These are phyloP conservation scores for Agaricales sp. DNA, from an alignment of 1,284 basidiomycete genomes.

Conservation along the genomic window DNA sequence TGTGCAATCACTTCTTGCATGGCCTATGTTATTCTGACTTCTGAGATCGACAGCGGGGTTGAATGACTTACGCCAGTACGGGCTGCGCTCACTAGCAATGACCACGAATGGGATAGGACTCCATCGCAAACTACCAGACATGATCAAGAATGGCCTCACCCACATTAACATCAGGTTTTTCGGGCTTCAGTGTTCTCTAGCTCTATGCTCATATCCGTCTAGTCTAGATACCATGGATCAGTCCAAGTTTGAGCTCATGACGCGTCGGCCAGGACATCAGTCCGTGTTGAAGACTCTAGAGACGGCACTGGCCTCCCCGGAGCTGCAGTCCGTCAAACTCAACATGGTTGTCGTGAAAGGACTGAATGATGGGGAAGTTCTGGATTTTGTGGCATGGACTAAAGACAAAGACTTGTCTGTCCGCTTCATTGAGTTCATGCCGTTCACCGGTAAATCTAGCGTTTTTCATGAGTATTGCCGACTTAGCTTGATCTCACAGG, in stretches of 20 bases:
- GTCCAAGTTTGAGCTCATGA: conserved; percentile 82
- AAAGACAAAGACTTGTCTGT: conserved; percentile 55
- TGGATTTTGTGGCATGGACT: conserved; percentile 73
- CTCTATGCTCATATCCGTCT: conserved; percentile 6
- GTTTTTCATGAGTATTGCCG: conserved; percentile 7
- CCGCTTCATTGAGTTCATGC: conserved; percentile 92
- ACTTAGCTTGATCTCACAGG: conserved; percentile 30
- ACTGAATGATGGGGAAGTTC: conserved; percentile 71
- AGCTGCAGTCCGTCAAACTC: conserved; percentile 58
- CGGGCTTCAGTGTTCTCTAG: not conserved
- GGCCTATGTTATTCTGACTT: conserved; percentile 11
- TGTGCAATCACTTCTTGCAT: conserved; percentile 14
- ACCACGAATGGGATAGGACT: conserved; percentile 78
- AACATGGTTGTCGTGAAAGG: conserved; percentile 80
- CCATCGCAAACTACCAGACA: conserved; percentile 56
- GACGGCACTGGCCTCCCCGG: conserved; percentile 40
- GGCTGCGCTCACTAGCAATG: conserved; percentile 74
- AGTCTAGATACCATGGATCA: conserved; percentile 84
- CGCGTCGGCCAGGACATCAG: conserved; percentile 65
- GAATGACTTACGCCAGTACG: conserved; percentile 43
- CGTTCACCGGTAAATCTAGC: conserved; percentile 61
- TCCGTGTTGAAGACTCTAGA: conserved; percentile 66
- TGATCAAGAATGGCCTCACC: conserved; percentile 67
- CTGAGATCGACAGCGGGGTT: conserved; percentile 34
- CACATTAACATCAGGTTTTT: conserved; percentile 72